Evolutionary conservation across 306 rosid species (phyloP), one percentile per base, ranked within the genome.

Genomic region (Rubus parviflorus): DNA sequence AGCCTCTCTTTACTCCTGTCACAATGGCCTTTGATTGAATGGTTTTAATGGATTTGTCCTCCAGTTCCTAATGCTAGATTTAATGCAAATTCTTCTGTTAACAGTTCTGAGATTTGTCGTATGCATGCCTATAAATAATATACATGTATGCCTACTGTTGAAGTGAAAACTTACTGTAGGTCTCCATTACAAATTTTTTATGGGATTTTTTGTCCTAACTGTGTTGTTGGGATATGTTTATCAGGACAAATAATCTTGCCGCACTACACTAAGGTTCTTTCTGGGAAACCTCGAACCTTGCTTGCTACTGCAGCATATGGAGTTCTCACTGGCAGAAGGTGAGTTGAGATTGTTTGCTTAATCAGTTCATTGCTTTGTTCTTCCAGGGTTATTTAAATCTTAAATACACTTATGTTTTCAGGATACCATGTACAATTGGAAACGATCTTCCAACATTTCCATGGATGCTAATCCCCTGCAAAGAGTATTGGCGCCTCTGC

Each of bases 251-350:
- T 86, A 25, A 70, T 86, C 38, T 76, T 84, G 80, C 90, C 90
- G 49, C 86, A 80, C 79, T 88, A 86, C 66, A 68, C 40, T 30
- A 71, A 74, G 67, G 48, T 80, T 60, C 67, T 84, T 71, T 82
- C 84, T 49, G 82, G 88, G 69, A 73, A 83, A 52, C 81, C 87
- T 30, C 76, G 64, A 35, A 58, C 87, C 10, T 67, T 74, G 77
- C 43, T 84, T 6, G 83, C 88, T 17, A 48, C 76, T 72, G 70
- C 88, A 60, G 92, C 92, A 40, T 62, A 75, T 60, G 97, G 97
- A 80, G 81, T 95, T 61, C 90, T 95, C 78, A 90, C 86, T 49
- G 98, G 98, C 66, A 83, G 81, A 83, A 82, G 97, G 97, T 94
- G 80, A 80, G 77, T 54, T 68, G 65, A 60, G 37, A 47, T 15